Evolutionary conservation across 2,329 filamentous ascomycete species (phyloP), one percentile per base, ranked within the genome.

Genomic region (Cordyceps farinosa): DNA sequence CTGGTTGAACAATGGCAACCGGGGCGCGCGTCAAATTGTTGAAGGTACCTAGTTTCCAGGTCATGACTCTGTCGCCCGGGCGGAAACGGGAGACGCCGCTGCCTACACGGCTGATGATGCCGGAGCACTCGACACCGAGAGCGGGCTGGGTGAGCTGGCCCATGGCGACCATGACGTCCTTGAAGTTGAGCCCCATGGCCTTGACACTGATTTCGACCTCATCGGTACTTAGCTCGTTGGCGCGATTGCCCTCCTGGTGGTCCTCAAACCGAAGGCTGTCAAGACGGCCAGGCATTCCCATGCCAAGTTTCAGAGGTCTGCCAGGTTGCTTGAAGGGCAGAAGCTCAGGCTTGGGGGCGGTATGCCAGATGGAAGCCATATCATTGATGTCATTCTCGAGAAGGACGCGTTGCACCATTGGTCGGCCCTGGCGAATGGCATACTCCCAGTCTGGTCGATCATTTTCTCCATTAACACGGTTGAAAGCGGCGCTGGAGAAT

Each of bases 121-220:
- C 70, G 9, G 65, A 57, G 22, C 62, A 67, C 63, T 78, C 77
- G 32, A 68, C 65, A 7, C 69, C 68, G 11, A 69, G 63, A 2
- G 62, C 52, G 53, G 56, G 54, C 45, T 71, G 68, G 3, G 68
- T 65, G 29, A 70, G 58, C 40, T 67, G 62, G 10, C 70, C 69
- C 66, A 70, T 67, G 10, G 73, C 69, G 8, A 70, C 69, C n/a
- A 76, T 68, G n/a, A 77, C 67, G 65, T 79, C 78, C 9, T 66
- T 63, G 63, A 76, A 76, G 62, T 76, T 77, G 29, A 78, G 51
- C 22, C 73, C 73, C 3, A 66, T 65, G 1, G 74, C 73, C 57
- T 68, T 67, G 2, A 69, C 57, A 22, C 73, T 64, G 10, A 77
- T 68, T 61, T 77, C 72, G 27, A 77, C 62, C 22, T 22, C 22